A percentile compares a stretch with the other conserved stretches of the same genome.
phyloP scores from a whole-genome alignment of 495 filamentous ascomycete genomes.

The Lentithecium fluviatile region DNA sequence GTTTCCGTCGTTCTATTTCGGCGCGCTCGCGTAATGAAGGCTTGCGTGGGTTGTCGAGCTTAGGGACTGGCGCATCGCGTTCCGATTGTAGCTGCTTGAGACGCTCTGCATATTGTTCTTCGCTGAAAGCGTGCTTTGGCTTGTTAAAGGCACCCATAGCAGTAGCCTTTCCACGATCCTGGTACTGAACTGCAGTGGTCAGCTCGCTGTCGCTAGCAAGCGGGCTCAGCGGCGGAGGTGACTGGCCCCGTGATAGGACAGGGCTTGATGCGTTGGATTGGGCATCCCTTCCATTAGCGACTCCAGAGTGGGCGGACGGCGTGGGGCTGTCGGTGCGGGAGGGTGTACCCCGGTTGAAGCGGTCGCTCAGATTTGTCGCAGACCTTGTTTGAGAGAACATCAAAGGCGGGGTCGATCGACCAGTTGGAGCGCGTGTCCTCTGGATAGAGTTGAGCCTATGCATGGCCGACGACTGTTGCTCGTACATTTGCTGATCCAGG shows the following conservation, averaged over 20 bases:
- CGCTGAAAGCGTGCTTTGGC: constrained; percentile 71
- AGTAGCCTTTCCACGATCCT: constrained; percentile 81
- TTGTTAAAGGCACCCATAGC: constrained; percentile 83
- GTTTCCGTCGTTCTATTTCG: constrained; percentile 27
- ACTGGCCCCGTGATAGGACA: constrained; percentile 50
- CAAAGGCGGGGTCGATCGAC: constrained; percentile 48
- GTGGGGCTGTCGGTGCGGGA: constrained; percentile 44
- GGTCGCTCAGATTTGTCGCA: constrained; percentile 56
- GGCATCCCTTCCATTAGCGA: constrained; percentile 34
- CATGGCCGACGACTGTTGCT: constrained; percentile 73
- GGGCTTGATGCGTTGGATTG: constrained; percentile 43
- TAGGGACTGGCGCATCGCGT: constrained; percentile 47
- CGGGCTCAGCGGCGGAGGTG: constrained; percentile 66
- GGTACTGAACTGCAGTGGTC: constrained; percentile 63
- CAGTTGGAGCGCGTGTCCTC: constrained; percentile 54
- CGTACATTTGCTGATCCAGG: constrained; percentile 73
- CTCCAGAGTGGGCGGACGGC: constrained; percentile 50
- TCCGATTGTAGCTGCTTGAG: constrained; percentile 76
- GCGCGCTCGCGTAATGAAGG: constrained; percentile 34
- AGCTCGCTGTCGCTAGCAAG: constrained; percentile 67
- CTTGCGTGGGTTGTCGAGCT: constrained; percentile 27
- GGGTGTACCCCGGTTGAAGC: constrained; percentile 51
- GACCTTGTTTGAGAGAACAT: constrained; percentile 50
- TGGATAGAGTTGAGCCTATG: constrained; percentile 75
- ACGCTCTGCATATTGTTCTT: constrained; percentile 78